Conservation (phyloP, 306 rosid species). For the Cercis canadensis region DNA sequence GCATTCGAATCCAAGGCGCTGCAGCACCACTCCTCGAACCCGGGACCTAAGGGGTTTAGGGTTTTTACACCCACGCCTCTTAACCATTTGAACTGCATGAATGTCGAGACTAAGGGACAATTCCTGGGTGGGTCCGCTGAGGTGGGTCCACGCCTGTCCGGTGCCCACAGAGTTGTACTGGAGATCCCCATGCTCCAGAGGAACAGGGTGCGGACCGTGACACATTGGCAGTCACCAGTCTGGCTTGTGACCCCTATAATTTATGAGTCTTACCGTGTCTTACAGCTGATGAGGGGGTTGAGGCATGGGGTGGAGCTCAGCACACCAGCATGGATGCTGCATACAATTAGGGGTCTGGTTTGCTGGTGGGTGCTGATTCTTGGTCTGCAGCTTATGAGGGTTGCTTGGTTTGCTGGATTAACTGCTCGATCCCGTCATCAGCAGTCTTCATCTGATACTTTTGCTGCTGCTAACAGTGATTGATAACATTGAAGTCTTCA, state of each 20-base stretch:
- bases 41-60: too few species aligned
- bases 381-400: conserved; percentile 95
- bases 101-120: too few species aligned
- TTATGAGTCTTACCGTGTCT: conserved; percentile 78
- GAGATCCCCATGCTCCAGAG: too few species aligned
- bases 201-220: too few species aligned
- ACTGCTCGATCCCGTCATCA: conserved; percentile 47
- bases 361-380: conserved; percentile 95
- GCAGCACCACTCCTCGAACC: too few species aligned
- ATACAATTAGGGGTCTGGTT: conserved; percentile 76
- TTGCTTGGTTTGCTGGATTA: conserved; percentile 92
- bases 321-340: conserved; percentile 84
- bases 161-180: too few species aligned
- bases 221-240: conserved; percentile 94
- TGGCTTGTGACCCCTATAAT: conserved; percentile 94
- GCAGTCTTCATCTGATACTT: conserved; percentile 41
- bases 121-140: too few species aligned
- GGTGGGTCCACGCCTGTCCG: too few species aligned
- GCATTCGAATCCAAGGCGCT: too few species aligned
- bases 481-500: conserved; percentile 4
- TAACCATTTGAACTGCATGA: too few species aligned
- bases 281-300: conserved; percentile 94
- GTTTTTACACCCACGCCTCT: too few species aligned
- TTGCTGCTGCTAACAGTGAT: conserved; percentile 30
- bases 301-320: conserved; percentile 77